Evolutionary conservation across 192 early-diverging fungal genomes (phyloP), one percentile per base, ranked within the genome.

Genomic region (Kickxella alabastrina): DNA sequence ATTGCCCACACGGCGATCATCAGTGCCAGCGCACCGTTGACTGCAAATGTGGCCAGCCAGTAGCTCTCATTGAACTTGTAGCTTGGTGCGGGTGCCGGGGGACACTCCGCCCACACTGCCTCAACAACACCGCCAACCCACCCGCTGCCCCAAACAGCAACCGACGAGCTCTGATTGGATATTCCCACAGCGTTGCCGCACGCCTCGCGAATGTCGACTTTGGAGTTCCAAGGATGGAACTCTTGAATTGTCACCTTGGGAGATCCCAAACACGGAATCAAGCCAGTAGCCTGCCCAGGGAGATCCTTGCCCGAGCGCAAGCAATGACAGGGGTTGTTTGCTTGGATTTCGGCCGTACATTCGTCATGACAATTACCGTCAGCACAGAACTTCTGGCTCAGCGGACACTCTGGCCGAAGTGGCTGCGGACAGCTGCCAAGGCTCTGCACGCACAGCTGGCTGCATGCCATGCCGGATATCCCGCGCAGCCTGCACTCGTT

Each of bases 281-380:
- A 52, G 2, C 25, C 18, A 3, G 43, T 15, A 1, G 60, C 66
- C 14, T 43, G 50, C 10, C 37, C 21, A 31, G 64, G 54, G 29
- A 62, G 43, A 43, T 62, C 55, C 42, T 32, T 49, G 17, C 66
- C 66, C 21, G 42, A 54, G 17, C 55, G 55, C 42, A 39, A 36
- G 54, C 80, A 82, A n/a, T 64, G 53, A 53, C 80, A 82, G 3
- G 49, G 50, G 48, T 78, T 75, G 8, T 26, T 27, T 3, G 63
- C 55, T 40, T 68, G 52, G 31, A 50, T 22, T 7, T 42, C 37
- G 36, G 27, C 59, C 4, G 57, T 49, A 49, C 80, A 82, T 15
- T 57, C 35, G 25, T 45, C 26, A 27, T 75, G 76, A 45, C 82
- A 83, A 8, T 68, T 36, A 5, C 82, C 79, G 48, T 83, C 79